Percentiles rank a stretch among this genome's conserved stretches.
Conservation (phyloP, 352 stramenopile genomes). For the Globisporangium middletonii region DNA sequence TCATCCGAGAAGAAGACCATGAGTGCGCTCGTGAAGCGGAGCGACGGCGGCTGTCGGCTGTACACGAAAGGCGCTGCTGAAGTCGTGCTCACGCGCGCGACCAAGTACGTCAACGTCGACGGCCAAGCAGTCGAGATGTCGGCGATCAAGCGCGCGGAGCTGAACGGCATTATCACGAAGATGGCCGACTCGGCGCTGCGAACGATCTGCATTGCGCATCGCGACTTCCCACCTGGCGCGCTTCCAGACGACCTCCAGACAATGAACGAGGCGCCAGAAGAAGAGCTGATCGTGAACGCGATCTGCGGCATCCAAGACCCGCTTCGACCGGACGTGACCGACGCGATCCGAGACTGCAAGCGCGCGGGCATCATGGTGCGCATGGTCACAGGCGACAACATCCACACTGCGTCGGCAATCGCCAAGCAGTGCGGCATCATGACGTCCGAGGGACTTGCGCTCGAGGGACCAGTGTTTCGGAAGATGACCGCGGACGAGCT, state of each 20-base stretch:
- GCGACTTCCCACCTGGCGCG: slow-evolving; percentile 48
- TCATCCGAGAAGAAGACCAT: slow-evolving; percentile 84
- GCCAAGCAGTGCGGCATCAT: slow-evolving; percentile 96
- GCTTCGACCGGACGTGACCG: slow-evolving; percentile 90
- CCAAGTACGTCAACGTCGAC: slow-evolving; percentile 65
- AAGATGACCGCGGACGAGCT: slow-evolving; percentile 67
- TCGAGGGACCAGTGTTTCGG: slow-evolving; percentile 92
- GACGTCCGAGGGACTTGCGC: slow-evolving; percentile 79
- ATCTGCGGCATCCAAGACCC: slow-evolving; percentile 97
- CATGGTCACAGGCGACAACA: slow-evolving; percentile 99
- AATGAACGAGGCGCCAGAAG: slow-evolving; percentile 53
- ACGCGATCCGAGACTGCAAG: slow-evolving; percentile 93
- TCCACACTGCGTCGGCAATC: slow-evolving; percentile 96
- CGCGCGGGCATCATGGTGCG: slow-evolving; percentile 96
- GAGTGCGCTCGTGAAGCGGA: slow-evolving; percentile 47
- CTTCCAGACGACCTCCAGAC: slow-evolving; percentile 60
- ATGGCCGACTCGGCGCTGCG: slow-evolving; percentile 83
- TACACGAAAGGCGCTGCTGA: slow-evolving; percentile 78
- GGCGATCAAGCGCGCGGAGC: slow-evolving; percentile 50
- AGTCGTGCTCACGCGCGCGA: slow-evolving; percentile 52
- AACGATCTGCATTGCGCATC: slow-evolving; percentile 85
- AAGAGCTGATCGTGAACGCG: slow-evolving; percentile 73
- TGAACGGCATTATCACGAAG: slow-evolving; percentile 60
- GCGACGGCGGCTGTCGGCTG: slow-evolving; percentile 30
- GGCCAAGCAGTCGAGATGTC: slow-evolving; percentile 46